phyloP scores from a whole-genome alignment of 2,329 filamentous ascomycete genomes.

The Penicillium sp. region DNA sequence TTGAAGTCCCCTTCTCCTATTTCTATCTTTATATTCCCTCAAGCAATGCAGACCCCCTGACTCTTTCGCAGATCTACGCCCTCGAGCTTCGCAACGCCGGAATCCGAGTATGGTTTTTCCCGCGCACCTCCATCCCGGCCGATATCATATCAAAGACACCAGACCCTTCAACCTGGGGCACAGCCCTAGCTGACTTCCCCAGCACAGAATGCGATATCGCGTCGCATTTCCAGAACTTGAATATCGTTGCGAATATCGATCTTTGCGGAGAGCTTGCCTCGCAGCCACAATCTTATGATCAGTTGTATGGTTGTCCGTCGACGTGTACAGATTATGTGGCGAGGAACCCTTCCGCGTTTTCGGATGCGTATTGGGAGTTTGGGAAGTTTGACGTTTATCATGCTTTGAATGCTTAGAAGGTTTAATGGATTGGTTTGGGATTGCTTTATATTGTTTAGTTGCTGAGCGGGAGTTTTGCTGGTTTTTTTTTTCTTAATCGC shows the following conservation, averaged over 20 bases:
- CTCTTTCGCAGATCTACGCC: constrained; percentile 49
- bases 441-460: not conserved
- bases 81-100: constrained; percentile 61
- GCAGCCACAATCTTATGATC: constrained; percentile 29
- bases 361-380: constrained; percentile 65
- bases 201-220: constrained; percentile 60
- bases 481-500: not conserved
- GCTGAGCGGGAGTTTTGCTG: not conserved
- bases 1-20: not conserved
- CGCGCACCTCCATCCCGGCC: constrained; percentile 46
- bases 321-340: constrained; percentile 60
- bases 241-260: constrained; percentile 65
- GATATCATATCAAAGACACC: constrained; percentile 56
- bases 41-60: not conserved
- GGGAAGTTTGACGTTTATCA: constrained; percentile 59
- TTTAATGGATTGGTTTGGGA: not conserved
- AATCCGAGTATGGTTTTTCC: constrained; percentile 64
- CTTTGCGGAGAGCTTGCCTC: constrained; percentile 59
- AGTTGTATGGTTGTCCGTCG: constrained; percentile 45
- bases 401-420: constrained; percentile 17
- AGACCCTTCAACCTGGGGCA: constrained; percentile 62
- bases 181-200: constrained; percentile 64
- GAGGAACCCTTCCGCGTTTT: constrained; percentile 56
- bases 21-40: not conserved
- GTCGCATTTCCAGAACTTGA: constrained; percentile 62